Base-by-base conservation (phyloP, 257 asterid genomes). In the Parsonsia alboflavescens region DNA sequence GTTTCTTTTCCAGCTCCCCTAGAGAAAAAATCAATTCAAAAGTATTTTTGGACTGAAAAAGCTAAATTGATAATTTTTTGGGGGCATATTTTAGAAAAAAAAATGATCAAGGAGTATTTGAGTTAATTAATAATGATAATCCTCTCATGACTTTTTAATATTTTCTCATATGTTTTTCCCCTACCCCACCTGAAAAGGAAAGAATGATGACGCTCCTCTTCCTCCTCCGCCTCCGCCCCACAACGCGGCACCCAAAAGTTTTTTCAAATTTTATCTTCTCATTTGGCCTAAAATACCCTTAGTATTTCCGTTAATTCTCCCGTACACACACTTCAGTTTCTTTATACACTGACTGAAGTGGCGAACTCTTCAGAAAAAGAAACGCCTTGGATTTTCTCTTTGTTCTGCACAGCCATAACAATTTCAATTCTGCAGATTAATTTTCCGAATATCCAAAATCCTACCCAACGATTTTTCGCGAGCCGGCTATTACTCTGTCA, bases 201-300 rank as follows among this genome's bases (percentile, higher is more conserved):
- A 54, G 3, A 54, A 21, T 33, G 62, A 80, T 16, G 54, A 81
- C 89, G 88, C 88, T 84, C 84, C 88, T 54, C 28, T 17, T 4
- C 58, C 80, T 66, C 74, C 22, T 42, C 41, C 10, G 22, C 17
- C 42, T 19, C 71, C 73, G 69, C 81, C 75, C 39, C 17, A 63
- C 48, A 73, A 78, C 91, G 94, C 91, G 86, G 88, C 91, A 79
- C 84, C 76, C 66, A 84, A 77, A 81, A 75, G 21, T 5, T 52
- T 54, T 54, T 90, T 86, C 76, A 91, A 87, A 79, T 54, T 33
- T 71, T 76, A 1, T 21, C 21, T 54, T 22, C 46, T 10, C n/a
- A 24, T 66, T 26, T 45, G 72, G 84, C 71, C 96, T 2, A 54
- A 44, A 41, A 11, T 82, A 82, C 88, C 91, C 96, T 72, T 76